phyloP scores from a whole-genome alignment of 768 basidiomycete genomes.

The Phlegmacium glaucopus region DNA sequence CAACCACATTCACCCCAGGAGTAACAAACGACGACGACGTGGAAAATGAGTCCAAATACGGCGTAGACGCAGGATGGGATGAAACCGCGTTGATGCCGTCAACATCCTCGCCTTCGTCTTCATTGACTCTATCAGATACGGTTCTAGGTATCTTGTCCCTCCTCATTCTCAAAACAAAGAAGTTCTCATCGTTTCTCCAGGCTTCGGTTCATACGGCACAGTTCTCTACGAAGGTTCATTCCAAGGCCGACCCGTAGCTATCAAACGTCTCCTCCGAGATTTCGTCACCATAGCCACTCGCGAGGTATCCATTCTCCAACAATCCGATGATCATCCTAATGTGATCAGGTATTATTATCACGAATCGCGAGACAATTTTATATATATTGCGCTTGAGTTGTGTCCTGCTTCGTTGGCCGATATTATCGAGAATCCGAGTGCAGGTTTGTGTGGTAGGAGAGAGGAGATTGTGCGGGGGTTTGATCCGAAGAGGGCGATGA shows the following conservation, averaged over 20 bases:
- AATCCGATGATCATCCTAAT: constrained; percentile 97
- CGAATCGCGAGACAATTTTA: constrained; percentile 88
- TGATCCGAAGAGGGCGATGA: constrained; percentile 84
- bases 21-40: too few relatives aligned
- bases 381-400: constrained; percentile 96
- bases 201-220: constrained; percentile 95
- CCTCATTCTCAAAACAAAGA: constrained; percentile 3
- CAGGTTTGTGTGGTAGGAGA: constrained; percentile 32
- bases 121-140: constrained; percentile 68
- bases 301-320: constrained; percentile 92
- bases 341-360: constrained; percentile 99
- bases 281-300: constrained; percentile 93
- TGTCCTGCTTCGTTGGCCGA: constrained; percentile 90
- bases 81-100: constrained; percentile 17
- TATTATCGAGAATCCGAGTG: constrained; percentile 80
- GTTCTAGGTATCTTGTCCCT: constrained; percentile 57
- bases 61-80: too few relatives aligned
- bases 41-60: too few relatives aligned
- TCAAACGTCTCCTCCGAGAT: constrained; percentile 92
- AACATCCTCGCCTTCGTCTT: constrained; percentile 36
- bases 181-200: constrained; percentile 39
- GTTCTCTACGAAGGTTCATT: constrained; percentile 92
- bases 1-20: too few relatives aligned
- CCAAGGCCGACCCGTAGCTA: constrained; percentile 96
- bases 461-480: constrained; percentile 73